phyloP scores from a whole-genome alignment of 495 filamentous ascomycete species.

The Penicillium pulvis region DNA sequence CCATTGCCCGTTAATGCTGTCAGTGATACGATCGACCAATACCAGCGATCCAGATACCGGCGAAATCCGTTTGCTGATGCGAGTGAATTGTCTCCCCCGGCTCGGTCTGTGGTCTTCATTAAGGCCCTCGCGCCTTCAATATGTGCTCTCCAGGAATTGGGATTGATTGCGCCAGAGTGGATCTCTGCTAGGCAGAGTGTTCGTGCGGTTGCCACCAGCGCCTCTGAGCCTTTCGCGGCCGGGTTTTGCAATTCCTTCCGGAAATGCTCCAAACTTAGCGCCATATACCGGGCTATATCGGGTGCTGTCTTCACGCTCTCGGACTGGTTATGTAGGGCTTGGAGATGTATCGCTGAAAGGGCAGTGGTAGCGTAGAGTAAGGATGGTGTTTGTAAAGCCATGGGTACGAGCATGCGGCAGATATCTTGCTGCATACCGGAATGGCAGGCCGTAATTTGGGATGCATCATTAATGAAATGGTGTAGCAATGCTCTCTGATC shows the following conservation, averaged over 20 bases:
- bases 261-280: conserved; percentile 48
- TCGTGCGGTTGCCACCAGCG: conserved; percentile 48
- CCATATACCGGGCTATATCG: conserved; percentile 49
- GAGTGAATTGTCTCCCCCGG: conserved; percentile 29
- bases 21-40: conserved; percentile 49
- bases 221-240: conserved; percentile 39
- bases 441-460: conserved; percentile 48
- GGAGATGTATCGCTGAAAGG: conserved; percentile 49
- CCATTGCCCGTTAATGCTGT: conserved; percentile 51
- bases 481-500: conserved; percentile 46
- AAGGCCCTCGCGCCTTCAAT: conserved; percentile 47
- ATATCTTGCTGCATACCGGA: conserved; percentile 50
- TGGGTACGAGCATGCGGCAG: conserved; percentile 49
- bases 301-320: conserved; percentile 46
- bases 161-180: conserved; percentile 49
- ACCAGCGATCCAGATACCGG: conserved; percentile 49
- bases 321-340: conserved; percentile 46
- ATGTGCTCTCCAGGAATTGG: conserved; percentile 51
- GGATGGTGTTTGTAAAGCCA: conserved; percentile 49
- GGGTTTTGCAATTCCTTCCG: conserved; percentile 46
- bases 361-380: conserved; percentile 50
- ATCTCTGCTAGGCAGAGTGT: conserved; percentile 53
- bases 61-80: conserved; percentile 41
- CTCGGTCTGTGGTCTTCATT: conserved; percentile 36
- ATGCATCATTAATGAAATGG: conserved; percentile 51